Evolutionary conservation across 306 rosid genomes (phyloP).

Genomic region (Morella rubra): DNA sequence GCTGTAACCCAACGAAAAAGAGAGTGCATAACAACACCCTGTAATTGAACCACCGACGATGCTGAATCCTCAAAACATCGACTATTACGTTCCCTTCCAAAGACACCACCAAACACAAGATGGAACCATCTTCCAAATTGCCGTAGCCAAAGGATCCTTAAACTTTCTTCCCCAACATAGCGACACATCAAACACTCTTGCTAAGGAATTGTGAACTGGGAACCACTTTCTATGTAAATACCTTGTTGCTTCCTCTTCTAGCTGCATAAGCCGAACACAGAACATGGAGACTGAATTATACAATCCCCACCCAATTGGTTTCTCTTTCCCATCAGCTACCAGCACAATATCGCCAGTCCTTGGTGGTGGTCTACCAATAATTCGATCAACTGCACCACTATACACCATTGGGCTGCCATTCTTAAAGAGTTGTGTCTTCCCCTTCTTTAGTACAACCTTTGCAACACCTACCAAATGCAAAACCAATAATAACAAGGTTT

Average conservation of each 20-base stretch:
- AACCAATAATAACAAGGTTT: conserved; percentile 37
- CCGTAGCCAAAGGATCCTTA: too few relatives aligned
- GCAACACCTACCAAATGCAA: conserved; percentile 68
- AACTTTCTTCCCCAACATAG: too few relatives aligned
- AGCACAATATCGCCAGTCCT: conserved; percentile 81
- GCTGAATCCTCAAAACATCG: too few relatives aligned
- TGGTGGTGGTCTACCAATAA: conserved; percentile 90
- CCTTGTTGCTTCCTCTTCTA: conserved; percentile 82
- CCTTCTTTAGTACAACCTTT: conserved; percentile 85
- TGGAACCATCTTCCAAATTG: too few relatives aligned
- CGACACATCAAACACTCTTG: too few relatives aligned
- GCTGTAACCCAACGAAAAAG: too few relatives aligned
- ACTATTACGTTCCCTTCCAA: too few relatives aligned
- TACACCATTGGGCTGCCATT: conserved; percentile 98
- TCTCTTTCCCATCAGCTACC: conserved; percentile 85
- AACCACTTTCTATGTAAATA: conserved; percentile 18
- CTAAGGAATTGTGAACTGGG: conserved; percentile 14
- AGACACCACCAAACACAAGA: too few relatives aligned
- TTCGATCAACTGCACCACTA: conserved; percentile 94
- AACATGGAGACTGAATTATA: conserved; percentile 92
- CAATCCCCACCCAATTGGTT: conserved; percentile 90
- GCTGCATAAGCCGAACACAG: conserved; percentile 89
- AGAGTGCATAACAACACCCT: too few relatives aligned
- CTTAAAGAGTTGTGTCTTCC: conserved; percentile 91
- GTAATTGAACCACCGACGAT: too few relatives aligned